Evolutionary conservation across 164 flowering plant species (phyloP).

Genomic region (Cinnamomum micranthum): DNA sequence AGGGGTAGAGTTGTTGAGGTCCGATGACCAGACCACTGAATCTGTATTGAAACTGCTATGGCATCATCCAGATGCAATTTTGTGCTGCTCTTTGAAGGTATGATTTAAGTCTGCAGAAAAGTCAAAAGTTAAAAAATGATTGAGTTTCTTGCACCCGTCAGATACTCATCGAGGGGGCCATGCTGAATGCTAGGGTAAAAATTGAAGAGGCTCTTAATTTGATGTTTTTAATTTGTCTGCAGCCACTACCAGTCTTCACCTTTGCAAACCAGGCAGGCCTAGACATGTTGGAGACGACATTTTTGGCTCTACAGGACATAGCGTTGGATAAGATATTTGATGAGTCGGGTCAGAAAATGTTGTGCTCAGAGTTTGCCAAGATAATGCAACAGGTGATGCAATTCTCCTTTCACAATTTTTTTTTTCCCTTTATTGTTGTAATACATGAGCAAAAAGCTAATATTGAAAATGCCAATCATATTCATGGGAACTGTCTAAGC

Average conservation of each 20-base stretch:
- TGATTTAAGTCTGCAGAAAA: too few species aligned
- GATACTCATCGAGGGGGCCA: not conserved
- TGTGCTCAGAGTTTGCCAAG: conserved; percentile 72
- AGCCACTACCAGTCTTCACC: conserved; percentile 80
- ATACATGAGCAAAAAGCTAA: not conserved
- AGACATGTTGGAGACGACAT: conserved; percentile 1
- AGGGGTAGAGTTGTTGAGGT: conserved; percentile 65
- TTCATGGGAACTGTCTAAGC: not conserved
- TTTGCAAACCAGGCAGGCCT: conserved; percentile 53
- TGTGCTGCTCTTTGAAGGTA: conserved; percentile 93
- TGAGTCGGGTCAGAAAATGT: conserved; percentile 64
- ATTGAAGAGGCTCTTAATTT: not conserved
- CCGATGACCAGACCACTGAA: conserved; percentile 45
- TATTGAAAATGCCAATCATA: not conserved
- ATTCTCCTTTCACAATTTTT: not conserved
- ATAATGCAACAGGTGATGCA: conserved; percentile 79
- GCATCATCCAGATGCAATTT: conserved; percentile 88
- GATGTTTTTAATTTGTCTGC: conserved; percentile 21
- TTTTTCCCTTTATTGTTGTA: not conserved
- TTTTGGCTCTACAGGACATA: conserved; percentile 2
- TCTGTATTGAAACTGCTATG: conserved; percentile 70
- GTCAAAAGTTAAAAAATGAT: not conserved
- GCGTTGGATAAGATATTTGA: conserved; percentile 36
- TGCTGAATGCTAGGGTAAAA: not conserved
- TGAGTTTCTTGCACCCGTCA: not conserved